Base-by-base conservation (phyloP, 306 rosid genomes). In the Acacia confusa region DNA sequence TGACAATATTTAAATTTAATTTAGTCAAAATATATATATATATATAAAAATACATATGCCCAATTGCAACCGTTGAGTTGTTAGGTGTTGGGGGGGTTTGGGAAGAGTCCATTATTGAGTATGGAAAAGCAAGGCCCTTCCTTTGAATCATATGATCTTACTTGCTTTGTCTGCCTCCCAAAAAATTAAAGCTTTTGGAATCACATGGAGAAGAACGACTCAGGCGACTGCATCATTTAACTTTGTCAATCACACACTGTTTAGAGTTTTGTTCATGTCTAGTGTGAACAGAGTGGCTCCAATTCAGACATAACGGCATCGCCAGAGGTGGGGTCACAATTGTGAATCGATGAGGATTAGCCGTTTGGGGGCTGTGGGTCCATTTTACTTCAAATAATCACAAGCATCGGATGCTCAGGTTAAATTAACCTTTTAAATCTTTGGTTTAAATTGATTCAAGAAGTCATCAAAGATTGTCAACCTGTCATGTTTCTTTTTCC, bases 81-180 rank as follows among this genome's bases (percentile, higher is more conserved):
- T 75, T 68, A 28, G 76, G 34, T 55, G 85, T 52, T 71, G 70
- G 81, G 79, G 3, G 27, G 45, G 58, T 70, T 24, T 24, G 53
- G 75, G 75, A 44, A 70, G 75, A 70, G 27, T 75, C 73, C 82
- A 84, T 87, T 45, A 75, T 84, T 84, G 78, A 64, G 79, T 69
- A 25, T 81, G 47, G 87, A 87, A 87, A 87, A 81, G 81, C 74
- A 60, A 36, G 75, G 67, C 76, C 74, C 38, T 72, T 53, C 27
- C 9, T 4, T 27, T 3, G 72, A 67, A 69, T 15, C 24, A 77
- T 57, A 48, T 43, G 82, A 40, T 20, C 79, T 74, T 75, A 79
- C 70, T 83, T 74, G 81, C 83, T 78, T 70, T 78, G 87, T 81
- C 90, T 78, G 74, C 83, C 83, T 81, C 74, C 20, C 38, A 41